Base-by-base conservation (phyloP, 257 asterid species). In the Gentiana straminea region DNA sequence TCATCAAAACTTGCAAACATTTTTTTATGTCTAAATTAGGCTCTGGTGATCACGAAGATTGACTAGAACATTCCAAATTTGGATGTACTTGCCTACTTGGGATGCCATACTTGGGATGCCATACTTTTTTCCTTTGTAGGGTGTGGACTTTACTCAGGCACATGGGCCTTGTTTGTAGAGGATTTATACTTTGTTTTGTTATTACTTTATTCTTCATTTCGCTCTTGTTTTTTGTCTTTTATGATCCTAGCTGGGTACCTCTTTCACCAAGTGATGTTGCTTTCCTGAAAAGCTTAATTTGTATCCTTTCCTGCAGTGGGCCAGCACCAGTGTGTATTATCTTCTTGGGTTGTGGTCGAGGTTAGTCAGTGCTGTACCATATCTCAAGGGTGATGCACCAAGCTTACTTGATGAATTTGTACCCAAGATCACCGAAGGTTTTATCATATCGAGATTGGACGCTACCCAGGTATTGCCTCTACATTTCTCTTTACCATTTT, bases 301-400 rank as follows among this genome's bases (percentile, higher is more conserved):
- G 55, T 67, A 62, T 56, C 35, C 38, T 53, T 66, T 35, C 15
- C 50, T 62, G 62, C 91, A 92, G 98, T 92, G 98, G 98, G 98
- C 97, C 69, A 92, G 98, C 75, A 79, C 84, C 83, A 92, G 98
- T 54, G 94, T 92, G 55, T 92, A 87, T 79, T 92, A 92, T 75
- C 97, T 92, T 52, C 75, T 92, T 63, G 98, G 98, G 68, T 75
- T 92, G 68, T 92, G 98, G 98, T 92, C 98, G 69, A 81, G 98
- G 77, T 70, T 92, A 80, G 98, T 88, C 68, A 83, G 90, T 59
- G 83, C 98, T 66, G 95, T 88, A 47, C 97, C 97, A 48, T 92
- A 85, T 73, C 75, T 92, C 84, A 92, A 92, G 80, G 89, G 93
- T 62, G 98, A 88, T 61, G 81, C 92, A 4, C 98, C 98, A 54